Evolutionary conservation across 1,284 basidiomycete species (phyloP).

Genomic region (Cutaneotrichosporon cutaneum): DNA sequence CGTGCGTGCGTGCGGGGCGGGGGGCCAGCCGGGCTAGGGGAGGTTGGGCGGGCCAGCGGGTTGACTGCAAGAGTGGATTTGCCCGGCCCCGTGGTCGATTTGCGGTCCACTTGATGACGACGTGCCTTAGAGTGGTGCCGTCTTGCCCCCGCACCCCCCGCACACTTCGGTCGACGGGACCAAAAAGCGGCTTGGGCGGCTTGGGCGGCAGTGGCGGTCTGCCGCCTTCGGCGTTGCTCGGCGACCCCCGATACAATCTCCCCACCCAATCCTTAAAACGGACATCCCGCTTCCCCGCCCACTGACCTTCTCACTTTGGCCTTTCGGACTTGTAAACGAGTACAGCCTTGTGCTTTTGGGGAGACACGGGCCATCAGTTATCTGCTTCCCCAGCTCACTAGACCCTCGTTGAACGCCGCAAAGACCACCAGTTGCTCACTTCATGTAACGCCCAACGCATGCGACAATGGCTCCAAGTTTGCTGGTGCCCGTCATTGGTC

Average conservation of each 20-base stretch:
- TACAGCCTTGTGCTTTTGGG: neutral
- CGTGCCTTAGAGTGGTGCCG: neutral
- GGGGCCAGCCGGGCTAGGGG: too few species aligned
- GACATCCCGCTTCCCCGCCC: neutral
- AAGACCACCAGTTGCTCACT: neutral
- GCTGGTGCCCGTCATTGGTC: neutral
- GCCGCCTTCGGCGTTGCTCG: slow-evolving; percentile 9
- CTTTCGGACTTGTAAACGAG: neutral
- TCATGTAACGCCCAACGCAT: neutral
- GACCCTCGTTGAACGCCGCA: neutral
- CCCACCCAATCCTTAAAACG: slow-evolving; percentile 1
- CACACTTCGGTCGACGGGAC: neutral
- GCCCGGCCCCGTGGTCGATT: slow-evolving; percentile 3
- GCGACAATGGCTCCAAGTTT: neutral
- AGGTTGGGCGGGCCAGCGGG: too few species aligned
- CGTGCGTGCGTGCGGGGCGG: too few species aligned
- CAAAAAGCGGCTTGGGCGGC: slow-evolving; percentile 3
- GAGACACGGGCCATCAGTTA: neutral
- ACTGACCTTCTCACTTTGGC: neutral
- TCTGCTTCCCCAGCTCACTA: neutral
- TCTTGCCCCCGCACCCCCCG: neutral
- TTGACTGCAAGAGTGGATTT: slow-evolving; percentile 1
- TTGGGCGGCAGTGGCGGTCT: neutral
- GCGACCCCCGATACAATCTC: slow-evolving; percentile 2
- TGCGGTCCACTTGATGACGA: neutral